These are phyloP conservation scores for Boletus vermiculosoides DNA, from an alignment of 768 basidiomycete species.

Conservation along the genomic window DNA sequence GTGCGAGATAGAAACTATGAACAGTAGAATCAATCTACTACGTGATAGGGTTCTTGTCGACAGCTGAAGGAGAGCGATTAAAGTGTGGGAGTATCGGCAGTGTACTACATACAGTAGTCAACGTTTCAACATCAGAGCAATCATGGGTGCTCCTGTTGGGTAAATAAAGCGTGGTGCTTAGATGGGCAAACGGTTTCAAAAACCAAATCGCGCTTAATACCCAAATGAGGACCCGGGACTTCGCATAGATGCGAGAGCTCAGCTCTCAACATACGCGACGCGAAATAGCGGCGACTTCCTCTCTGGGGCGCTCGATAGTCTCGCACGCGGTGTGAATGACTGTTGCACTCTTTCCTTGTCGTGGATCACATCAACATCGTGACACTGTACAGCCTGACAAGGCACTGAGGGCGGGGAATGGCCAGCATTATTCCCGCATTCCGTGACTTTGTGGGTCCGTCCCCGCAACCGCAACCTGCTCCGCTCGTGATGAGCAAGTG, in stretches of 20 bases:
- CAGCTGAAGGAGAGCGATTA: constrained; percentile 12
- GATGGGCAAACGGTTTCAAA: not conserved
- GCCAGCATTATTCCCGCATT: constrained; percentile 10
- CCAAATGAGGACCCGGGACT: not conserved
- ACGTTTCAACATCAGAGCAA: not conserved
- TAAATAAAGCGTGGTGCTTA: not conserved
- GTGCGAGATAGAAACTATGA: constrained; percentile 8
- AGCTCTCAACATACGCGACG: constrained; percentile 19
- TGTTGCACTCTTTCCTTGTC: constrained; percentile 3
- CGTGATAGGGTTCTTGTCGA: constrained; percentile 2
- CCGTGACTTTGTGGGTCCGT: constrained; percentile 5
- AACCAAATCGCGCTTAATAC: not conserved
- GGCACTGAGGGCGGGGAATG: constrained; percentile 8
- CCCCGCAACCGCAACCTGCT: constrained; percentile 20
- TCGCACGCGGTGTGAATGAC: constrained; percentile 3
- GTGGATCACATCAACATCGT: not conserved
- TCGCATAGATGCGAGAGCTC: constrained; percentile 13
- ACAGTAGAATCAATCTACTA: constrained; percentile 32
- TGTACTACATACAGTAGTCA: not conserved
- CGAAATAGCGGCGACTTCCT: constrained; percentile 29
- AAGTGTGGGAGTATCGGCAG: not conserved
- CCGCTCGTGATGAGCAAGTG: constrained; percentile 27
- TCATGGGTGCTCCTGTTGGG: not conserved
- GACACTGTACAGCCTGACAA: constrained; percentile 1
- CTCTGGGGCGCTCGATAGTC: constrained; percentile 14